Evolutionary conservation across 331 rosid genomes (phyloP).

Genomic region (Malus hybrid): DNA sequence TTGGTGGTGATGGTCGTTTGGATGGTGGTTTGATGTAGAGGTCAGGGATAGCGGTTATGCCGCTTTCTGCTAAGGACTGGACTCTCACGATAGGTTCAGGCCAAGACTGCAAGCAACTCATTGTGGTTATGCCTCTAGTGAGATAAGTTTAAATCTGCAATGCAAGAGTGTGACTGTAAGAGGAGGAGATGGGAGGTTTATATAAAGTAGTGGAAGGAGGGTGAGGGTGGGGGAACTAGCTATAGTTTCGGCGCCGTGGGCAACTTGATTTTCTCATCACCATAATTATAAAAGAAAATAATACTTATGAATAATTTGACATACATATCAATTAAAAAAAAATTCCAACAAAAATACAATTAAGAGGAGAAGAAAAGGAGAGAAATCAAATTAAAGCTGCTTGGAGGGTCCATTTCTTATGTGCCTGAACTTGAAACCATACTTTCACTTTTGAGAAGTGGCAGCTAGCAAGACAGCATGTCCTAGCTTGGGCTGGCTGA

Average conservation of each 20-base stretch:
- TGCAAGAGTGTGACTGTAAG: not conserved
- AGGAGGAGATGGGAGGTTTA: not conserved
- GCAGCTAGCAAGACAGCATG: not conserved
- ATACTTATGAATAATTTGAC: not conserved
- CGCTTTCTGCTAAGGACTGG: slow-evolving; percentile 73
- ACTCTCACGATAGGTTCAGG: slow-evolving; percentile 85
- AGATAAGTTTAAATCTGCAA: not conserved
- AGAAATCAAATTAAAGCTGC: no score
- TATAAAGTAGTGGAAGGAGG: not conserved
- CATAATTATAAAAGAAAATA: not conserved
- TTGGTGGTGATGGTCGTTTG: slow-evolving; percentile 27
- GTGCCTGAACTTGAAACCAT: not conserved
- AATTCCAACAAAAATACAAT: no score
- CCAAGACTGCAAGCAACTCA: slow-evolving; percentile 60
- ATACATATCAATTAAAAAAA: not conserved
- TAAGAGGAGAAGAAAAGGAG: no score
- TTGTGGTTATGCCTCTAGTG: not conserved
- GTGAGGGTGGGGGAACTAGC: not conserved
- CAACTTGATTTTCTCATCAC: slow-evolving; percentile 32
- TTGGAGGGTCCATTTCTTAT: not conserved
- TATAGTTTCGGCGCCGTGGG: slow-evolving; percentile 67
- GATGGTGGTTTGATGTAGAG: slow-evolving; percentile 61
- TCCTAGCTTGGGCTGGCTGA: not conserved
- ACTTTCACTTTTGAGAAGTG: not conserved
- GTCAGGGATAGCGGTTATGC: slow-evolving; percentile 50